Percentiles rank a stretch among this genome's conserved stretches.
These are phyloP conservation scores for Mycena galericulata DNA, from an alignment of 768 basidiomycete genomes.

Conservation along the genomic window DNA sequence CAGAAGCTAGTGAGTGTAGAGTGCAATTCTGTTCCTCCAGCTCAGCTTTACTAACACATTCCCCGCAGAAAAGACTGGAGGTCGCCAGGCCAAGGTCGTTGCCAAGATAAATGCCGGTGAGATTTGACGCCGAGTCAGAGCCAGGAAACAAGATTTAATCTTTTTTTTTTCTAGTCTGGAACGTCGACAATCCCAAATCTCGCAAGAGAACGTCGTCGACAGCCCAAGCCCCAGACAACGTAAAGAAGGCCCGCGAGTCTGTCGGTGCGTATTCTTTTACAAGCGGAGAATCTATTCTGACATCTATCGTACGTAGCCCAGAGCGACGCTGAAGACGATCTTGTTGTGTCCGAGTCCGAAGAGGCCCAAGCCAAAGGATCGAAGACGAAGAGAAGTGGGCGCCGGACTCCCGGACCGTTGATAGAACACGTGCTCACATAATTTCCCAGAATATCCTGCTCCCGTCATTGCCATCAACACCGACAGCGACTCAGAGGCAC, in stretches of 20 bases:
- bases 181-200: neutral
- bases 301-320: too few relatives aligned
- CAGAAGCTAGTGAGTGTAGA: neutral
- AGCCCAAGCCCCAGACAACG: neutral
- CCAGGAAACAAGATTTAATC: too few relatives aligned
- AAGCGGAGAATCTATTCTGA: too few relatives aligned
- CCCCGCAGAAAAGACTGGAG: too few relatives aligned
- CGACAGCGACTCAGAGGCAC: slow-evolving; percentile 44
- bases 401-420: too few relatives aligned
- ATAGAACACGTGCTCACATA: too few relatives aligned
- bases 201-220: slow-evolving; percentile 11
- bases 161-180: neutral
- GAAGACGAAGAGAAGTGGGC: neutral
- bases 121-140: too few relatives aligned
- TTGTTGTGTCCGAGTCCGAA: neutral
- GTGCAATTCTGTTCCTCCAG: too few relatives aligned
- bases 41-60: too few relatives aligned
- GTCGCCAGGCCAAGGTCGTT: too few relatives aligned
- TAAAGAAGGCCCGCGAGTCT: neutral
- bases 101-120: neutral
- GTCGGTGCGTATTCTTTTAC: too few relatives aligned
- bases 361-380: neutral
- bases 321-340: too few relatives aligned
- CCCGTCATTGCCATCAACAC: neutral
- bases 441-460: neutral